Conservation (phyloP, 2,329 filamentous ascomycete genomes). For the Beauveria sp. region DNA sequence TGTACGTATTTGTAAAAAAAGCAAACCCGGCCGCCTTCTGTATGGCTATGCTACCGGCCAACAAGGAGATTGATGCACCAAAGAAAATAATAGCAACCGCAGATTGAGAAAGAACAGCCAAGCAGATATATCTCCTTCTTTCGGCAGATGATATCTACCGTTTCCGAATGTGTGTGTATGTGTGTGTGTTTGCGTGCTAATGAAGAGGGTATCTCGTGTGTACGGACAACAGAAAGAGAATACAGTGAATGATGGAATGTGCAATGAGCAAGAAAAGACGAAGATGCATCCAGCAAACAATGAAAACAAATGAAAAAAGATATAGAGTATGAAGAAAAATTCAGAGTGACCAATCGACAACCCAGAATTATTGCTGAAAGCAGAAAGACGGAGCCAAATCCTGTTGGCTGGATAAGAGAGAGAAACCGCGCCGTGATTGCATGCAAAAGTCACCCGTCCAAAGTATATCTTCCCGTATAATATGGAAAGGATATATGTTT, state of each 20-base stretch:
- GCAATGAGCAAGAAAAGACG: not conserved
- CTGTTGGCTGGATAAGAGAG: not conserved
- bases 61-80: not conserved
- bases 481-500: not conserved
- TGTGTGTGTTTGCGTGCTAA: not conserved
- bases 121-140: not conserved
- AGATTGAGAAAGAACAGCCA: not conserved
- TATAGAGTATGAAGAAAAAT: not conserved
- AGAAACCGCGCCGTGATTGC: not conserved
- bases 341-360: not conserved
- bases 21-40: too few species aligned
- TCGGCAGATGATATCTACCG: not conserved
- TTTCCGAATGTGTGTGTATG: not conserved
- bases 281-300: not conserved
- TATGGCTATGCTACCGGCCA: too few species aligned
- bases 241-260: not conserved
- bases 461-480: not conserved
- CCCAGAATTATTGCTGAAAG: not conserved
- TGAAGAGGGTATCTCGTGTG: constrained; percentile 6
- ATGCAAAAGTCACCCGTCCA: not conserved
- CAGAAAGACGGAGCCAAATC: not conserved
- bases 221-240: not conserved
- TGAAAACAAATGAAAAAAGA: not conserved
- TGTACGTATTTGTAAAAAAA: too few species aligned
- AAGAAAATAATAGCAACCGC: not conserved